phyloP scores from a whole-genome alignment of 2,329 filamentous ascomycete species.

The Pseudocercospora vitis region DNA sequence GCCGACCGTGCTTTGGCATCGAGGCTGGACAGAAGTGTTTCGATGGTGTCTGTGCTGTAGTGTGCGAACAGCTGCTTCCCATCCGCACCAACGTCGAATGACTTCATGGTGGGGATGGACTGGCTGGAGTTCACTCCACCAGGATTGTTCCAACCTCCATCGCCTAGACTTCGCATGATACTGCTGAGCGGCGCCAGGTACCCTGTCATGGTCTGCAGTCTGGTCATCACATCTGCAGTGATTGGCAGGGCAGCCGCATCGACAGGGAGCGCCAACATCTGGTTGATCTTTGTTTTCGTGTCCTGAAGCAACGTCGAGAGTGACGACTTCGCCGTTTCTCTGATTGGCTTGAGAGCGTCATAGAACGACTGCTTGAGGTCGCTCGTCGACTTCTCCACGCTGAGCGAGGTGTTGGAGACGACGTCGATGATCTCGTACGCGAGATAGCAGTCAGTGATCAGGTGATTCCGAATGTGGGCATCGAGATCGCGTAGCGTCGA shows the following conservation, averaged over 20 bases:
- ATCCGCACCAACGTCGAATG: constrained; percentile 86
- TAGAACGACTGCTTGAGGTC: constrained; percentile 81
- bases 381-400: constrained; percentile 77
- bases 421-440: constrained; percentile 95
- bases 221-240: constrained; percentile 80
- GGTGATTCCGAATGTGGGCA: constrained; percentile 78
- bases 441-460: constrained; percentile 88
- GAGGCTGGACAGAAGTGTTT: constrained; percentile 71
- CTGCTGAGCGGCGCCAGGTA: constrained; percentile 84
- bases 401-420: constrained; percentile 74
- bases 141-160: constrained; percentile 77
- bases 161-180: constrained; percentile 87
- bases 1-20: constrained; percentile 71
- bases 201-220: constrained; percentile 80
- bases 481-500: constrained; percentile 88
- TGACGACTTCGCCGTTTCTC: constrained; percentile 87
- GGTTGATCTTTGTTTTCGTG: constrained; percentile 67
- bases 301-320: constrained; percentile 82
- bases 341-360: constrained; percentile 82
- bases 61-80: constrained; percentile 84
- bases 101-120: constrained; percentile 67
- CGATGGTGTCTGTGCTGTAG: constrained; percentile 87
- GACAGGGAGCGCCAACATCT: constrained; percentile 66
- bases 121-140: constrained; percentile 56
- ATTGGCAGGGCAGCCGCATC: constrained; percentile 78